phyloP scores from a whole-genome alignment of 148 eudicot genomes.

The Rhododendron vialii region DNA sequence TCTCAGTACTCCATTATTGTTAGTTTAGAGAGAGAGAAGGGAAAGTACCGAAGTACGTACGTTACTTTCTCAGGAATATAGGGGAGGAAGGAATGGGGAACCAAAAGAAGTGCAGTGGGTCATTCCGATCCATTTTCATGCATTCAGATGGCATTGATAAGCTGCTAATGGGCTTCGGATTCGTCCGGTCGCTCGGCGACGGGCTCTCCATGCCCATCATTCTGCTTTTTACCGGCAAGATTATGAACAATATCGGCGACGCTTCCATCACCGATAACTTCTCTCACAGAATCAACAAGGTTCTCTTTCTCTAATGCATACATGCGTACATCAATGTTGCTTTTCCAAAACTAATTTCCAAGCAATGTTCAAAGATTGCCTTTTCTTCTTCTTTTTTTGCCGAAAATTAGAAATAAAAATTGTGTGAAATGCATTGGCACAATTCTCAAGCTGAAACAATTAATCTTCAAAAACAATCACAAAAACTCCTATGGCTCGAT shows the following conservation, averaged over 20 bases:
- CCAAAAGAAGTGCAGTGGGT: conserved; percentile 20
- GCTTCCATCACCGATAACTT: conserved; percentile 19
- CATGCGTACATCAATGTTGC: too few species aligned
- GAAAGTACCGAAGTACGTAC: too few species aligned
- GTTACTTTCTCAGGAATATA: not conserved
- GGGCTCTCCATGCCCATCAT: conserved; percentile 64
- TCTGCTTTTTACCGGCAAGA: conserved; percentile 44
- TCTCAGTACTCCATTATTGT: not conserved
- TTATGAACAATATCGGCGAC: conserved; percentile 64
- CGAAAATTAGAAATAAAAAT: not conserved
- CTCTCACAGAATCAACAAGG: conserved; percentile 47
- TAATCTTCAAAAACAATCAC: too few species aligned
- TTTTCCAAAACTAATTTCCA: too few species aligned
- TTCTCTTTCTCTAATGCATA: conserved; percentile 10
- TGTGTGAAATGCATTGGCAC: not conserved
- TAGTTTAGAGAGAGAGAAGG: not conserved
- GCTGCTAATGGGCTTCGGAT: conserved; percentile 51
- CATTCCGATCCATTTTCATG: conserved; percentile 63
- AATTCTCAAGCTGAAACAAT: too few species aligned
- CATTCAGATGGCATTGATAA: conserved; percentile 62
- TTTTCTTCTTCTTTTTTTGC: not conserved
- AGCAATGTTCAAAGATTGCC: not conserved
- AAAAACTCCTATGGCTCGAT: too few species aligned
- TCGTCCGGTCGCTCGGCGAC: conserved; percentile 61
- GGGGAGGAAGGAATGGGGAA: conserved; percentile 6